phyloP scores from a whole-genome alignment of 768 basidiomycete species.

The Boletus fagicola region DNA sequence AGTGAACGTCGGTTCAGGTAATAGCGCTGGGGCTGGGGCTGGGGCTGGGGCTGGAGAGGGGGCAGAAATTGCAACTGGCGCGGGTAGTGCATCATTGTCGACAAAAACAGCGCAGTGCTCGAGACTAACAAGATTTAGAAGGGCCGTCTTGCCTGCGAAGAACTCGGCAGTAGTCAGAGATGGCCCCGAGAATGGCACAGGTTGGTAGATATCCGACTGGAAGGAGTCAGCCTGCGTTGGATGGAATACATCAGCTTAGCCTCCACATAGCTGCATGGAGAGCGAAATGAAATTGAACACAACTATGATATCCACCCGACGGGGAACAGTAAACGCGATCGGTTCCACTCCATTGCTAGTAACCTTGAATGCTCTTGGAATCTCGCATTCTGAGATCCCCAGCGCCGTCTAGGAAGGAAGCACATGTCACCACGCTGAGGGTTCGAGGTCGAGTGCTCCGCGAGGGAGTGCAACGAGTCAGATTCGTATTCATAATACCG shows the following conservation, averaged over 20 bases:
- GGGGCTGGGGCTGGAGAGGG: conserved; percentile 25
- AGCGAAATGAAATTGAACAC: not conserved
- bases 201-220: conserved; percentile 97
- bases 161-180: conserved; percentile 81
- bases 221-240: conserved; percentile 76
- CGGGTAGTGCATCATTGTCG: conserved; percentile 24
- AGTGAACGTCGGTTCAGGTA: conserved; percentile 36
- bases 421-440: conserved; percentile 98
- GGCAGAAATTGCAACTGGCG: conserved; percentile 30
- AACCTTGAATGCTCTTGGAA: conserved; percentile 92
- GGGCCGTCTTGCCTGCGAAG: conserved; percentile 77
- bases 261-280: not conserved
- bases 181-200: conserved; percentile 79
- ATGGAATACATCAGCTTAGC: not conserved
- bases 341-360: conserved; percentile 74
- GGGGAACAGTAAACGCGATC: conserved; percentile 92
- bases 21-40: conserved; percentile 27
- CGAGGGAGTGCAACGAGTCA: conserved; percentile 71
- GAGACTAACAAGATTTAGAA: conserved; percentile 78
- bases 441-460: conserved; percentile 86
- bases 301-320: conserved; percentile 56
- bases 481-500: conserved; percentile 94
- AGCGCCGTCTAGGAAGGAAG: conserved; percentile 93
- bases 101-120: conserved; percentile 58
- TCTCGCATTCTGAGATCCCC: conserved; percentile 89